phyloP scores from a whole-genome alignment of 306 rosid genomes.

The Boehmeria nivea region DNA sequence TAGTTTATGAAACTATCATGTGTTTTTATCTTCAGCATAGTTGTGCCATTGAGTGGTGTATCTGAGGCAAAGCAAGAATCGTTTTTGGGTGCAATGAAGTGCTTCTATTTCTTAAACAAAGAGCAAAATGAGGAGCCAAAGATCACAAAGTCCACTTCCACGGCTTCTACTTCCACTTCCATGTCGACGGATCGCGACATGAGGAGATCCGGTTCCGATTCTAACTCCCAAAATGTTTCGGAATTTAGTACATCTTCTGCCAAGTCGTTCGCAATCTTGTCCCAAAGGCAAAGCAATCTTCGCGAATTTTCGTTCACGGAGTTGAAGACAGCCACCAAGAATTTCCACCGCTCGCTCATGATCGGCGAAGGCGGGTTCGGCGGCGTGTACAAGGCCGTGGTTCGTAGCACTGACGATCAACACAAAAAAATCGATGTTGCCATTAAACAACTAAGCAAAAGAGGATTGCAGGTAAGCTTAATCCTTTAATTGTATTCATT shows the following conservation, averaged over 20 bases:
- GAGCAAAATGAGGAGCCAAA: constrained; percentile 28
- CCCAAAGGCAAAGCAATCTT: constrained; percentile 46
- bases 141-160: constrained; percentile 30
- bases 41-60: not conserved
- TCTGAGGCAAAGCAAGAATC: constrained; percentile 26
- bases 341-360: constrained; percentile 50
- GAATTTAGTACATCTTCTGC: constrained; percentile 46
- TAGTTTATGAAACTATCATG: not conserved
- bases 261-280: constrained; percentile 41
- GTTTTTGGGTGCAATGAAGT: constrained; percentile 37
- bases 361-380: constrained; percentile 64
- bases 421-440: constrained; percentile 45
- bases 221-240: constrained; percentile 42
- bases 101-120: constrained; percentile 28
- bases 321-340: constrained; percentile 52
- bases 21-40: not conserved
- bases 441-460: constrained; percentile 52
- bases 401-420: constrained; percentile 30
- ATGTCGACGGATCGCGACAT: constrained; percentile 36
- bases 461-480: constrained; percentile 58
- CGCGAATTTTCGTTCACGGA: constrained; percentile 50
- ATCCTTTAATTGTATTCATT: not conserved
- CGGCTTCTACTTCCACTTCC: constrained; percentile 27
- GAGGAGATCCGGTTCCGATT: constrained; percentile 36
- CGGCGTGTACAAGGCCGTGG: constrained; percentile 45